Conservation (phyloP, 1,284 basidiomycete genomes). For the Pseudozyma pruni region DNA sequence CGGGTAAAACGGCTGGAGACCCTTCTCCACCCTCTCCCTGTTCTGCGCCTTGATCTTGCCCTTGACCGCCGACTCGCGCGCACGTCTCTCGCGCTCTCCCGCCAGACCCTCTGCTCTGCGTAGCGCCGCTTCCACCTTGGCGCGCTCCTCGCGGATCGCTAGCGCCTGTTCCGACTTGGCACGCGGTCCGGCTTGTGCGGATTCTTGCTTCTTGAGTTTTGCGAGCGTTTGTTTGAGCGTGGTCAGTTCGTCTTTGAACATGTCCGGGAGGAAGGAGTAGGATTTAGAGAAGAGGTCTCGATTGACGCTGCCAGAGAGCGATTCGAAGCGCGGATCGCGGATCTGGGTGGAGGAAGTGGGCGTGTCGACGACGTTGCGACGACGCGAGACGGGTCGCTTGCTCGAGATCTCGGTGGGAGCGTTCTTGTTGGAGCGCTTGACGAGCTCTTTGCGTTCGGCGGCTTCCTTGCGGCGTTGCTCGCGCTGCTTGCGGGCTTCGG, state of each 20-base stretch:
- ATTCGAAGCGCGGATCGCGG: conserved; percentile 89
- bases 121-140: conserved; percentile 80
- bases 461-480: conserved; percentile 18
- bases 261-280: conserved; percentile 81
- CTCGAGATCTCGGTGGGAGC: conserved; percentile 89
- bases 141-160: conserved; percentile 75
- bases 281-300: conserved; percentile 77
- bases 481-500: conserved; percentile 12
- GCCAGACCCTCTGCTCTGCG: conserved; percentile 78
- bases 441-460: conserved; percentile 36
- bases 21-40: conserved; percentile 60
- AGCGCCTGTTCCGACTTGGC: conserved; percentile 71
- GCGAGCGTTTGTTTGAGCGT: conserved; percentile 77
- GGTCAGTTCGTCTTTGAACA: conserved; percentile 77
- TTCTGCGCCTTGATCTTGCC: conserved; percentile 69
- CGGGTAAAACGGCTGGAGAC: conserved; percentile 76
- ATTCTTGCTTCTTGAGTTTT: conserved; percentile 76
- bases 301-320: conserved; percentile 78
- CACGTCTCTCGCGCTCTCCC: conserved; percentile 77
- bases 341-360: conserved; percentile 74
- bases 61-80: conserved; percentile 71
- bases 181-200: conserved; percentile 76
- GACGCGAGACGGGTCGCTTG: conserved; percentile 84
- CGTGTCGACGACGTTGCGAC: conserved; percentile 80
- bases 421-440: conserved; percentile 82